phyloP scores from a whole-genome alignment of 2,329 filamentous ascomycete genomes.

The Periconia sp. region DNA sequence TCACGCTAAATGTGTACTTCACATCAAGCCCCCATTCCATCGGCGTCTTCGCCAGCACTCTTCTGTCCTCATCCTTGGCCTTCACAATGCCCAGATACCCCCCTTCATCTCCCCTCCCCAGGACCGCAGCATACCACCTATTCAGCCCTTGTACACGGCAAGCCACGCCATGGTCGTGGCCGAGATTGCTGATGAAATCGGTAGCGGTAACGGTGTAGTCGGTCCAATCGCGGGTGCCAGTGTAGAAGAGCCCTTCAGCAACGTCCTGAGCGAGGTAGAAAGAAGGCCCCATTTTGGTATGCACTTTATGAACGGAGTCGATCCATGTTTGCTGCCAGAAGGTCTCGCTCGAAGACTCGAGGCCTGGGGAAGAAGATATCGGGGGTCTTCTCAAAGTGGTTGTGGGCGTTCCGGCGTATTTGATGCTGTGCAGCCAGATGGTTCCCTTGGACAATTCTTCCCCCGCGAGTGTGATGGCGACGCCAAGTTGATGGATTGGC shows the following conservation, averaged over 20 bases:
- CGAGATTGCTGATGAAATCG: conserved; percentile 30
- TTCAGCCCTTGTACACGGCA: conserved; percentile 4
- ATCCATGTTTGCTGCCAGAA: conserved; percentile 40
- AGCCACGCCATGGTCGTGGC: conserved; percentile 10
- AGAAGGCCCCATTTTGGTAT: conserved; percentile 19
- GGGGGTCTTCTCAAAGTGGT: conserved; percentile 3
- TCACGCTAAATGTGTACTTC: conserved; percentile 1
- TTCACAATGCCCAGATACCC: conserved; percentile 6
- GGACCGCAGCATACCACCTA: conserved; percentile 6
- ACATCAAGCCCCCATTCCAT: conserved; percentile 8
- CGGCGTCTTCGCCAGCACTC: conserved; percentile 2
- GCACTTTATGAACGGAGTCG: conserved; percentile 21
- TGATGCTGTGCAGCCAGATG: conserved; percentile 4
- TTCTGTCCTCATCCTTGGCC: conserved; percentile 8
- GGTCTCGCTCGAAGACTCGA: background rate
- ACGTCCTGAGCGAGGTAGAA: conserved; percentile 35
- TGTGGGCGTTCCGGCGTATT: background rate
- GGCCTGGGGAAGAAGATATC: background rate
- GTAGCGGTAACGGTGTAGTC: conserved; percentile 26
- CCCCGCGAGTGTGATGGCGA: conserved; percentile 1
- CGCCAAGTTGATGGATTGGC: conserved; percentile 8
- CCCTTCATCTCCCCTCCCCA: background rate
- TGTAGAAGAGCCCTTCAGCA: conserved; percentile 38
- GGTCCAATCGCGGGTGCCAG: conserved; percentile 44
- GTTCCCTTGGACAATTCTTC: background rate